Conservation (phyloP, 1,284 basidiomycete genomes). For the Gymnopus androsaceus region DNA sequence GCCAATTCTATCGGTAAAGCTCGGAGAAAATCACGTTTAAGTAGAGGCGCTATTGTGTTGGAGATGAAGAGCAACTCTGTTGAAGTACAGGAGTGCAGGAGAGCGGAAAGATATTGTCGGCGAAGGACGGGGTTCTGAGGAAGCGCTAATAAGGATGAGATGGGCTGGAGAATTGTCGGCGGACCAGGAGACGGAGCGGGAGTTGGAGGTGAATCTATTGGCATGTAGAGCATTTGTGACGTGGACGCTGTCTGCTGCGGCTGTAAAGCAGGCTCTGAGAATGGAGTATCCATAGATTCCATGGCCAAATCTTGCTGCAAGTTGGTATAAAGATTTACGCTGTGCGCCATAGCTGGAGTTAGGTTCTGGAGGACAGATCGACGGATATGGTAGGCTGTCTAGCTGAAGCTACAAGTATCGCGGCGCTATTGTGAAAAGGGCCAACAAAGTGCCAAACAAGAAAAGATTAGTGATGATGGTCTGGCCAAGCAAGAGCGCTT, state of each 20-base stretch:
- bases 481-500: no score
- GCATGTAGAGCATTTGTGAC: conserved; percentile 48
- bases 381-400: no score
- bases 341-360: no score
- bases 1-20: conserved; percentile 86
- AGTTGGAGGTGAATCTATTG: conserved; percentile 65
- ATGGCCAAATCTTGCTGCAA: background rate
- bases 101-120: conserved; percentile 60
- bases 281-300: background rate
- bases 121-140: conserved; percentile 41
- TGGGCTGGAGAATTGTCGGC: conserved; percentile 5
- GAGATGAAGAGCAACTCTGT: conserved; percentile 83
- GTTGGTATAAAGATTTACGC: no score
- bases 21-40: conserved; percentile 86
- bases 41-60: conserved; percentile 72
- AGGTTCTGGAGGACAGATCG: no score
- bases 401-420: no score
- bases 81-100: conserved; percentile 69
- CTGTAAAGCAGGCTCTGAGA: background rate
- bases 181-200: conserved; percentile 66
- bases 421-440: no score
- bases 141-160: conserved; percentile 25
- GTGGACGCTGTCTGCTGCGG: background rate
- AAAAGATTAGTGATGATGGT: no score
- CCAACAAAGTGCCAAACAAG: no score